Conservation (phyloP, 768 basidiomycete species). For the Xerocomus potaroensis region DNA sequence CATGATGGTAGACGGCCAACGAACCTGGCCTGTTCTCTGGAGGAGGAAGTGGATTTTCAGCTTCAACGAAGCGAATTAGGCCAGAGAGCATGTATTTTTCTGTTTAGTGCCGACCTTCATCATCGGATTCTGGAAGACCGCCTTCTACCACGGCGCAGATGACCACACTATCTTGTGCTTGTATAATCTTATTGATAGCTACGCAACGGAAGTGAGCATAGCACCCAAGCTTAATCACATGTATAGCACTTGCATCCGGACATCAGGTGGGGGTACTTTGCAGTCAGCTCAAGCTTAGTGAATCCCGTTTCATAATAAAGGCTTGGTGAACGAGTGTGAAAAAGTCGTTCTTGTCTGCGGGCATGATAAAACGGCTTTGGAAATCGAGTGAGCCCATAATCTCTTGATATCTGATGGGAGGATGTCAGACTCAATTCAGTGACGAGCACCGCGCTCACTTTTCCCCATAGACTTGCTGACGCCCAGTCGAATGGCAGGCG, state of each 20-base stretch:
- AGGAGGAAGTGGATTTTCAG: constrained; percentile 25
- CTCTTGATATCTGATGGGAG: constrained; percentile 8
- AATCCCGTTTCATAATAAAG: constrained; percentile 23
- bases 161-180: constrained; percentile 38
- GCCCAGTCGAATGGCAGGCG: constrained; percentile 17
- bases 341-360: constrained; percentile 20
- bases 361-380: constrained; percentile 22
- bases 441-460: constrained; percentile 10
- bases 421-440: neutral
- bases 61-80: neutral
- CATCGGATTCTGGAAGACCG: constrained; percentile 37
- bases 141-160: constrained; percentile 45
- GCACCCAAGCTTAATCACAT: neutral
- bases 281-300: constrained; percentile 23
- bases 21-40: constrained; percentile 48
- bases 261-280: constrained; percentile 39
- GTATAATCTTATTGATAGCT: constrained; percentile 54
- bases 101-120: constrained; percentile 15
- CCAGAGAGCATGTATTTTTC: constrained; percentile 14
- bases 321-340: constrained; percentile 20
- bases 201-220: constrained; percentile 6
- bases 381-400: constrained; percentile 14
- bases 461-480: constrained; percentile 17
- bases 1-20: constrained; percentile 38
- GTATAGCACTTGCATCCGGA: constrained; percentile 35